Base-by-base conservation (phyloP, 1,284 basidiomycete species). In the Cryptococcus jaspeensis region DNA sequence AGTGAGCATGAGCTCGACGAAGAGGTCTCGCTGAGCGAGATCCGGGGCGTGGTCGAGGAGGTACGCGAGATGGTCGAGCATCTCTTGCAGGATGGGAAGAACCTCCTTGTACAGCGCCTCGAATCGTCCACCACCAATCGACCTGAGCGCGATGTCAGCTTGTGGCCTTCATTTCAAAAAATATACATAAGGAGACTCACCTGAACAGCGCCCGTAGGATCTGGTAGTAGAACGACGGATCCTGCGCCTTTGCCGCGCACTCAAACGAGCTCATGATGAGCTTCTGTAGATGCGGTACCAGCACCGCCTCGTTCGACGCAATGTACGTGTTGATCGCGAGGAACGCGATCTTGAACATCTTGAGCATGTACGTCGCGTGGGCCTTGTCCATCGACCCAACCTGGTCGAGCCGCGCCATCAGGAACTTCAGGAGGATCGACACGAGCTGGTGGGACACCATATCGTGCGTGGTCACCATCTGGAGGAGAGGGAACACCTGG, bases 201-300 rank as follows among this genome's bases (percentile, higher is more conserved):
- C 95, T 86, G 81, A 99, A 99, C 44, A 99, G 84, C 0, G 90
- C 90, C 52, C 93, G 85, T 13, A 99, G 84, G n/a, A 99, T 84
- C 71, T 93, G 86, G 76, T 93, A 96, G 76, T 98, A 99, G 73
- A 96, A 90, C 3, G 87, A 86, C 0, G 96, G 91, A 71, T 93
- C 92, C 28, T 87, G 83, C 1, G 95, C 88, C 75, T 93, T 93
- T 44, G 92, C 89, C 2, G 96, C 94, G 44, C 94, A 83, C 37
- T 92, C 89, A 75, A 99, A 96, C 60, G 92, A 97, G 68, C 94
- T 90, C 90, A 98, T 97, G 70, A 99, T 89, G 51, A 99, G 80
- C 72, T 93, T 93, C 44, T 90, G 87, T 39, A 99, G 83, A 77
- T 99, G 92, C 0, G 90, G 87, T 18, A 94, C 92, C 9, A 99